Evolutionary conservation across 495 filamentous ascomycete species (phyloP).

Genomic region (Usnea hakonensis): DNA sequence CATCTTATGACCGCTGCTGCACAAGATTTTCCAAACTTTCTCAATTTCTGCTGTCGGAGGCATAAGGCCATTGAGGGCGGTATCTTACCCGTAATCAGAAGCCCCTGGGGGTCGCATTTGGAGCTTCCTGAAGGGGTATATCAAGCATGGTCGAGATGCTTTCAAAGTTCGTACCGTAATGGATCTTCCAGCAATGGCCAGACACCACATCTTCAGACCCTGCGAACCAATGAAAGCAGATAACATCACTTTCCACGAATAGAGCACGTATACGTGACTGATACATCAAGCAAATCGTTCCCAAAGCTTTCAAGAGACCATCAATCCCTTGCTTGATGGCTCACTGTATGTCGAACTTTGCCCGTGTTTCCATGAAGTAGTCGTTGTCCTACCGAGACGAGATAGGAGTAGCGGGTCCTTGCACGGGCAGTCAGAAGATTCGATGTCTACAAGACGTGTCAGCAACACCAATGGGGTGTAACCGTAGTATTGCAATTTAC

Average conservation of each 20-base stretch:
- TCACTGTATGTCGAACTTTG: neutral
- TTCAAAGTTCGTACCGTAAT: neutral
- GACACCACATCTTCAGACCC: neutral
- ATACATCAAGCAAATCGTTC: neutral
- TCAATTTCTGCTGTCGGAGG: neutral
- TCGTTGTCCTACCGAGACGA: neutral
- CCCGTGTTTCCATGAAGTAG: neutral
- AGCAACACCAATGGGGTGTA: neutral
- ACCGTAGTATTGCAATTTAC: constrained; percentile 32
- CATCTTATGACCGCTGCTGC: neutral
- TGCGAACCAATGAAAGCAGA: neutral
- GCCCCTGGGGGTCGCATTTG: too few relatives aligned
- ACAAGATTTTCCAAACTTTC: neutral
- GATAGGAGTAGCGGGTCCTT: neutral
- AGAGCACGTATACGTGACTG: neutral
- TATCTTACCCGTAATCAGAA: neutral
- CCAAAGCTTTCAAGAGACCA: neutral
- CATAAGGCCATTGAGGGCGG: neutral
- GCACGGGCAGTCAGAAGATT: constrained; percentile 16
- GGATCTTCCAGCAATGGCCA: neutral
- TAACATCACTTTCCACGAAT: neutral
- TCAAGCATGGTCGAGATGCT: neutral
- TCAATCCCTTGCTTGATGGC: neutral
- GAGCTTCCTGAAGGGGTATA: too few relatives aligned
- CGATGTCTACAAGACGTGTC: constrained; percentile 8